Evolutionary conservation across 2,329 filamentous ascomycete species (phyloP).

Genomic region (Aspergillus neoniger): DNA sequence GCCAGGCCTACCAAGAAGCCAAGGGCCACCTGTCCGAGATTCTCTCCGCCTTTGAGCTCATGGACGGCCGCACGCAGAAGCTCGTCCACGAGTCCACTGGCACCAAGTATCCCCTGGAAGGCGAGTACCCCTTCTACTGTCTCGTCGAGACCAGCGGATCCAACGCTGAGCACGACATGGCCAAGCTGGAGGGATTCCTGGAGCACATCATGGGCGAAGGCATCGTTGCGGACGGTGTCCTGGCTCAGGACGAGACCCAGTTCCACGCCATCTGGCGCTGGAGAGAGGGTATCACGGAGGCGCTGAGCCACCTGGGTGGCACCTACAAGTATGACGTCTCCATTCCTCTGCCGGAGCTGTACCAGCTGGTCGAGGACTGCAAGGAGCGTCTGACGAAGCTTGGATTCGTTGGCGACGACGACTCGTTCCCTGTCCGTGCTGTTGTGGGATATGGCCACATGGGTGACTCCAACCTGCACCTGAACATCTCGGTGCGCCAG

Average conservation of each 20-base stretch:
- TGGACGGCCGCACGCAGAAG: slow-evolving; percentile 82
- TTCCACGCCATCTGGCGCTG: slow-evolving; percentile 82
- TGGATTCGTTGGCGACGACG: slow-evolving; percentile 75
- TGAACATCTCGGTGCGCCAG: slow-evolving; percentile 80
- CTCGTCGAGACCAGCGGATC: slow-evolving; percentile 95
- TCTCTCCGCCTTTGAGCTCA: slow-evolving; percentile 94
- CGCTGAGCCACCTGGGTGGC: slow-evolving; percentile 83
- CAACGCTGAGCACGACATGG: slow-evolving; percentile 88
- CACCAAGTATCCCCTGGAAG: slow-evolving; percentile 78
- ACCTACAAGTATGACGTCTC: slow-evolving; percentile 99
- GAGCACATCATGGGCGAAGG: slow-evolving; percentile 88
- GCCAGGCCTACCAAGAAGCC: slow-evolving; percentile 81
- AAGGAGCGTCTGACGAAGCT: slow-evolving; percentile 69
- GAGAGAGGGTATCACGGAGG: slow-evolving; percentile 90
- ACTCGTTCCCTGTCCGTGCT: slow-evolving; percentile 75
- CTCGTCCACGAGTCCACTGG: slow-evolving; percentile 74
- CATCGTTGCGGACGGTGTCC: slow-evolving; percentile 83
- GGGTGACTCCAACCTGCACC: slow-evolving; percentile 93
- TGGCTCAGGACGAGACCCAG: slow-evolving; percentile 93
- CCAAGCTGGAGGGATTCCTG: slow-evolving; percentile 86
- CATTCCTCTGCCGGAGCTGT: slow-evolving; percentile 84
- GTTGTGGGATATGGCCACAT: slow-evolving; percentile 98
- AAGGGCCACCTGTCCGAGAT: slow-evolving; percentile 92
- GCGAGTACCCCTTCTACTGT: slow-evolving; percentile 90
- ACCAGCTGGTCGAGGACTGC: slow-evolving; percentile 84